Percentiles rank a stretch among this genome's conserved stretches.
Conservation (phyloP, 1,284 basidiomycete genomes). For the Termitomyces sp. region DNA sequence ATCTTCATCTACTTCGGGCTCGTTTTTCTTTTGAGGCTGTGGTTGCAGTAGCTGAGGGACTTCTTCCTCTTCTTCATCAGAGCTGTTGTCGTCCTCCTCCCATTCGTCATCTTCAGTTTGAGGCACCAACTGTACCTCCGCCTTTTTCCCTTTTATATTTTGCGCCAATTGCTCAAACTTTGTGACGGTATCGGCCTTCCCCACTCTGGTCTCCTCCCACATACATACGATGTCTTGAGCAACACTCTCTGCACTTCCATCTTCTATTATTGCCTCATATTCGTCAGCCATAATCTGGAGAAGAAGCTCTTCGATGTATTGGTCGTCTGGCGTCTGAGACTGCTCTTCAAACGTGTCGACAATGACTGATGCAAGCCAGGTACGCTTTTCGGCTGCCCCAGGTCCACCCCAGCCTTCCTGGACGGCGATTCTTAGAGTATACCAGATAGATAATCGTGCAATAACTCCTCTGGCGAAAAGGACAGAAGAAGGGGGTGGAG, state of each 20-base stretch:
- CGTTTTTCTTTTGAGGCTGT: constrained; percentile 34
- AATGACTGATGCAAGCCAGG: constrained; percentile 76
- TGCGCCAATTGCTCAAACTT: constrained; percentile 63
- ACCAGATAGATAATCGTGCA: constrained; percentile 76
- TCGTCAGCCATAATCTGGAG: constrained; percentile 81
- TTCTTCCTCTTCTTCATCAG: constrained; percentile 39
- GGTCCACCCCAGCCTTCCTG: constrained; percentile 81
- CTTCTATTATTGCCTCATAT: constrained; percentile 78
- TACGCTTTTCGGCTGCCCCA: constrained; percentile 60
- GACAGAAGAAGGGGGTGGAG: constrained; percentile 40
- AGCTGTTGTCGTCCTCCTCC: constrained; percentile 36
- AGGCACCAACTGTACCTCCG: constrained; percentile 43
- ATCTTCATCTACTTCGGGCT: constrained; percentile 80
- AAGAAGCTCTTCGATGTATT: constrained; percentile 75
- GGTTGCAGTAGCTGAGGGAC: constrained; percentile 49
- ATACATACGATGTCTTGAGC: constrained; percentile 65
- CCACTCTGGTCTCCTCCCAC: constrained; percentile 51
- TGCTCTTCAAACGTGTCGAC: constrained; percentile 79
- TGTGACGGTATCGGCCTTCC: constrained; percentile 39
- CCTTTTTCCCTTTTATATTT: constrained; percentile 52
- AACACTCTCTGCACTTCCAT: constrained; percentile 70
- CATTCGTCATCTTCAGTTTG: constrained; percentile 47
- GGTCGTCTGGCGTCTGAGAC: constrained; percentile 52
- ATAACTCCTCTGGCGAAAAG: constrained; percentile 83
- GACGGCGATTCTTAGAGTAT: constrained; percentile 78